Conservation (phyloP, 176 grass and related monocot genomes). For the Aegilops tauschii region DNA sequence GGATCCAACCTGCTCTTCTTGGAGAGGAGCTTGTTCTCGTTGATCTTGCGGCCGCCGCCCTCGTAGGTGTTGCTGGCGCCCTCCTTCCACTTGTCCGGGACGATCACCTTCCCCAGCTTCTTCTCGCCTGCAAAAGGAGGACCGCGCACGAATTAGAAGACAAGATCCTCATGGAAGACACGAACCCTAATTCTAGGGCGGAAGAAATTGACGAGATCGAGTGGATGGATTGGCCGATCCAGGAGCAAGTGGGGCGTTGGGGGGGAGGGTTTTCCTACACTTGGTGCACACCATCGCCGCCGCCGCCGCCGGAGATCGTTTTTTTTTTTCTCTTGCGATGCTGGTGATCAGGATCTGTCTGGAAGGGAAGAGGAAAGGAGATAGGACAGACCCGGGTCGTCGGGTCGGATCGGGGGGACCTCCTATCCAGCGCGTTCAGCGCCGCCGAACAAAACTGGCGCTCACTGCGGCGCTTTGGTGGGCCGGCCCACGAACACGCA, state of each 20-base stretch:
- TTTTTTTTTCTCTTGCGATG: no score
- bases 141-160: background rate
- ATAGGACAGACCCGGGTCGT: background rate
- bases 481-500: no score
- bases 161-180: background rate
- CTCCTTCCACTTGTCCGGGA: conserved; percentile 99
- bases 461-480: no score
- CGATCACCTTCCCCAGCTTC: conserved; percentile 98
- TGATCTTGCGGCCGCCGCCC: conserved; percentile 95
- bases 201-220: background rate
- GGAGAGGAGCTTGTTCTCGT: conserved; percentile 99
- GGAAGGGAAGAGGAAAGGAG: background rate
- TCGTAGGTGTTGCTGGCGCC: conserved; percentile 94
- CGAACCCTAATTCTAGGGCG: background rate
- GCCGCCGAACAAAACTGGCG: no score
- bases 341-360: background rate
- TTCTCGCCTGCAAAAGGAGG: conserved; percentile 71
- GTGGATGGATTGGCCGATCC: background rate
- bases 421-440: no score
- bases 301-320: background rate
- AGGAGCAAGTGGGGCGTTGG: background rate
- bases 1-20: conserved; percentile 80
- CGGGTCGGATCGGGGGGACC: background rate
- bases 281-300: conserved; percentile 22
- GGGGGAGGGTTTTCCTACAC: background rate